Percentiles rank a stretch among this genome's conserved stretches.
Evolutionary conservation across 192 early-diverging fungal genomes (phyloP).

Genomic region (Coemansia sp.): DNA sequence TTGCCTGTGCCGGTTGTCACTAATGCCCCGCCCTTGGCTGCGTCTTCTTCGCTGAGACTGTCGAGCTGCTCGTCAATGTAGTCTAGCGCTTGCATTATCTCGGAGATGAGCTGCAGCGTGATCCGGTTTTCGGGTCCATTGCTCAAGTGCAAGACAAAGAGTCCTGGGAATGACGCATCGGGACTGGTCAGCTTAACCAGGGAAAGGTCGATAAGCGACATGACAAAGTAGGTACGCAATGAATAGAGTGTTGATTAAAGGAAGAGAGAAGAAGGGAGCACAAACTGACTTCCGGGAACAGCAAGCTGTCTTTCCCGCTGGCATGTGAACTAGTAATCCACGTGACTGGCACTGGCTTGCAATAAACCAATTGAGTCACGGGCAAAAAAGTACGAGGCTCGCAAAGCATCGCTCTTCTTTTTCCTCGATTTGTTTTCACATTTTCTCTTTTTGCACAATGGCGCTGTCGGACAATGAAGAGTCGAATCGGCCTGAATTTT

Average conservation of each 20-base stretch:
- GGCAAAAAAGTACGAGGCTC: no score
- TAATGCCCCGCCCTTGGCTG: constrained; percentile 53
- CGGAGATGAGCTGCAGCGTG: constrained; percentile 54
- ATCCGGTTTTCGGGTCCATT: constrained; percentile 67
- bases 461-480: constrained; percentile 33
- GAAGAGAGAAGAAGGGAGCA: neutral
- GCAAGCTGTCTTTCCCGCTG: no score
- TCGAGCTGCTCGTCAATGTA: constrained; percentile 52
- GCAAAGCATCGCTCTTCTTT: neutral
- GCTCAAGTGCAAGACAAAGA: constrained; percentile 66
- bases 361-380: no score
- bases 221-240: neutral
- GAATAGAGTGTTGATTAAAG: neutral
- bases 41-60: constrained; percentile 33
- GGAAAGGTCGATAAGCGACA: constrained; percentile 45
- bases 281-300: no score
- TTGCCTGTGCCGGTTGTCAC: constrained; percentile 63
- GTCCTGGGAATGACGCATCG: constrained; percentile 22
- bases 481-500: constrained; percentile 35
- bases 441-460: neutral
- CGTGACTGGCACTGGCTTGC: no score
- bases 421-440: neutral
- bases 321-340: no score
- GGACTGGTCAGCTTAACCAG: constrained; percentile 44
- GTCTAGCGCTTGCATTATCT: constrained; percentile 62